Conservation (phyloP, 139 green algal genomes). For the Chlamydomonas eustigma region DNA sequence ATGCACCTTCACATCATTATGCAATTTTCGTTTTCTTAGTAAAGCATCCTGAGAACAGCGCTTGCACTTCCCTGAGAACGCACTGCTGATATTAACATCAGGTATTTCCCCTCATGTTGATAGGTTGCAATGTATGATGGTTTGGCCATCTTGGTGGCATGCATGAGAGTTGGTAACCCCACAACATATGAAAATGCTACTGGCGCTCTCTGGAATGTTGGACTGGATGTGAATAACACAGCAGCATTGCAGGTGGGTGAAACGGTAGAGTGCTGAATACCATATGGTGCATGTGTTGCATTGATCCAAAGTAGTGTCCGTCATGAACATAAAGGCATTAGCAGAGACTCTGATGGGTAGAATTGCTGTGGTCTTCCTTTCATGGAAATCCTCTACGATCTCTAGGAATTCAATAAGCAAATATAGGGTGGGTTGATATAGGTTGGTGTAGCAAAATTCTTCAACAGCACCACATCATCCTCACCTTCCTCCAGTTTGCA, state of each 20-base stretch:
- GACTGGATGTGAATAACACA: conserved; percentile 30
- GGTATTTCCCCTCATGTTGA: neutral
- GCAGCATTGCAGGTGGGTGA: conserved; percentile 1
- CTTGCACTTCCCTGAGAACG: neutral
- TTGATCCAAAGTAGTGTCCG: too few relatives aligned
- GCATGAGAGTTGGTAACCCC: conserved; percentile 20
- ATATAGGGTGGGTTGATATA: too few relatives aligned
- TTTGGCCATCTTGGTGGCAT: conserved; percentile 25
- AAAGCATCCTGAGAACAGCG: neutral
- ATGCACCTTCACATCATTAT: neutral
- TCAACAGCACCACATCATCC: too few relatives aligned
- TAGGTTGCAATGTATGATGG: conserved; percentile 9
- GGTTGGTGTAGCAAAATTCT: too few relatives aligned
- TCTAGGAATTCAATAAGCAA: too few relatives aligned
- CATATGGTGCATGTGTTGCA: too few relatives aligned
- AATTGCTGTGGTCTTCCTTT: too few relatives aligned
- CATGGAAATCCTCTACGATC: too few relatives aligned
- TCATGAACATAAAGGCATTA: too few relatives aligned
- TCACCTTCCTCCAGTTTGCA: too few relatives aligned
- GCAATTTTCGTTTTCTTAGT: neutral
- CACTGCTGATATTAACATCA: neutral
- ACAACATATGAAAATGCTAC: conserved; percentile 50
- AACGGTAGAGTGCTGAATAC: too few relatives aligned
- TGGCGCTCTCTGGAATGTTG: conserved; percentile 45
- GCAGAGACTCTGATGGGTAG: too few relatives aligned